Base-by-base conservation (phyloP, 208 protist genomes). In the Naegleria gruberi region DNA sequence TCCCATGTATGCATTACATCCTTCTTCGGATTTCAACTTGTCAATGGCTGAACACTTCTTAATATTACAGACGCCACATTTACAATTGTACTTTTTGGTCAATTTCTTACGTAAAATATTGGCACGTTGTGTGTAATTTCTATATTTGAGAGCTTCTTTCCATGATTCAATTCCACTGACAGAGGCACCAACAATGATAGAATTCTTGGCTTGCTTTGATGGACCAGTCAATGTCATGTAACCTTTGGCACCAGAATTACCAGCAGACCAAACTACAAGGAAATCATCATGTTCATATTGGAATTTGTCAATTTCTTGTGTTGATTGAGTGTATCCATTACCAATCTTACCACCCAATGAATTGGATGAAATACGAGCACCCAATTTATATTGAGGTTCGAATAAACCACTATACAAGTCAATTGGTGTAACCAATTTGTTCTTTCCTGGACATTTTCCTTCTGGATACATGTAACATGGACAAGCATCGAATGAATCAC, bases 311-410 rank as follows among this genome's bases (percentile, higher is more conserved):
- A 96, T 92, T 89, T 92, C 89, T 65, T 12, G 4, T 40, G 45
- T 65, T 4, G 0, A 15, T 19, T 40, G 23, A 30, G 45, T 42
- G n/a, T 88, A 88, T 65, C 45, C 45, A 43, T 88, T 10, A 43
- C 34, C 51, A 30, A 86, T 73, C 0, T 5, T 17, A 73, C 55
- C 46, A 81, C 96, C 96, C 95, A 95, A 97, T 30, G 96, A 97
- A 92, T 97, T 97, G 90, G 93, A 95, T 42, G 93, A 95, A 40
- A 98, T 94, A 81, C 94, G 93, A 7, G 96, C 95, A 1, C 95
- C 96, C 1, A 77, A 90, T 19, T 77, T 82, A 91, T 96, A 96
- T 40, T 93, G 93, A 17, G 93, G 84, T 4, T n/a, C 45, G 90
- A 97, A 96, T 23, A 96, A 89, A 44, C 95, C 94, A 88, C 46